Evolutionary conservation across 345 rosid species (phyloP).

Genomic region (Boechera retrofracta): DNA sequence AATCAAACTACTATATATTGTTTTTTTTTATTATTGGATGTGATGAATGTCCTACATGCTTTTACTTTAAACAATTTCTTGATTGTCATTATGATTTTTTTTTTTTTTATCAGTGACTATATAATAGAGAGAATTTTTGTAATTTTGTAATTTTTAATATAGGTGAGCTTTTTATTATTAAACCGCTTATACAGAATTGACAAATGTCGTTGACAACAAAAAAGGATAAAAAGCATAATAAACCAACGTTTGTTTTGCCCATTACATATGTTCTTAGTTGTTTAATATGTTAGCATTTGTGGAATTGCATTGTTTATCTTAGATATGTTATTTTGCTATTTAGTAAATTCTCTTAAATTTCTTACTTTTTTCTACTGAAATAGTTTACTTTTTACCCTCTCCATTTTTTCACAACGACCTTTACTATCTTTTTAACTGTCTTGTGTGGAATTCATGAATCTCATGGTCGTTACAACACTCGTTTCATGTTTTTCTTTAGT

Average conservation of each 20-base stretch:
- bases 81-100: background rate
- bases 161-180: background rate
- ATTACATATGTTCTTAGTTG: background rate
- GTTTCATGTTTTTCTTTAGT: conserved; percentile 26
- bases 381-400: background rate
- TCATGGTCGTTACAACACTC: conserved; percentile 41
- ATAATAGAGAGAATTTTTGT: background rate
- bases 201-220: background rate
- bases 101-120: background rate
- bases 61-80: background rate
- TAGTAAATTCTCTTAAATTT: conserved; percentile 1
- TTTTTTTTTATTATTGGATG: too few species aligned
- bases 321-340: background rate
- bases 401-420: background rate
- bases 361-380: conserved; percentile 1
- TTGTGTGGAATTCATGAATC: conserved; percentile 33
- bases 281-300: background rate
- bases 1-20: too few species aligned
- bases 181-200: background rate
- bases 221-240: background rate
- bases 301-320: background rate
- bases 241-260: background rate
- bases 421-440: conserved; percentile 5
- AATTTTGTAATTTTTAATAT: background rate
- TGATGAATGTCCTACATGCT: too few species aligned